Evolutionary conservation across 306 rosid genomes (phyloP), one percentile per base, ranked within the genome.

Genomic region (Calophaca sinica): DNA sequence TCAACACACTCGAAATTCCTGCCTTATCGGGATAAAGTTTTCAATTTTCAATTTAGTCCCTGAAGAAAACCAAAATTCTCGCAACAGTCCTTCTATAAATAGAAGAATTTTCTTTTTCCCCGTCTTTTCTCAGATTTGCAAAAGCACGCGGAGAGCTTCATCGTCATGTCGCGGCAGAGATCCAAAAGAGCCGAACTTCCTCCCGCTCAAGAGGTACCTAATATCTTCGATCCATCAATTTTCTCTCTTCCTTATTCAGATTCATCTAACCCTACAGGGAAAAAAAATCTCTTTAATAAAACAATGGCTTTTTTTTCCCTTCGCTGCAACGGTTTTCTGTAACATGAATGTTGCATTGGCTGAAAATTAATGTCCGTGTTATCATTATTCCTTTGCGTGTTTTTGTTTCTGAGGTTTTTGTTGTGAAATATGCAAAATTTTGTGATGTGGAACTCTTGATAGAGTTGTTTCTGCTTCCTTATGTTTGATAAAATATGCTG

Each of bases 121-220:
- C 6, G 1, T 5, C 15, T 57, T 42, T 57, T 1, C 3, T 54
- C 41, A 3, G 31, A 10, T 54, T 63, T 72, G 83, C 67, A 8
- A 80, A 50, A 74, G 7, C 70, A 67, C 73, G 35, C 36, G 74
- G 44, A 55, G 69, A 74, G 64, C 10, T 38, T 74, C 72, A 12
- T 68, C 75, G 33, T 68, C 48, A 81, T 90, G 98, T 90, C 98
- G 70, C 82, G 89, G 48, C 90, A 80, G 83, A 93, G 91, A 86
- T 79, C 84, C 74, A 90, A 14, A 77, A 84, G 86, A 82, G 78
- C 55, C 59, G 82, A 84, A 13, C 87, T 90, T 14, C 98, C 98
- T 75, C 97, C 97, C n/a, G 98, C 83, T 58, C 86, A 79, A 70
- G 89, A 87, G 98, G 98, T 62, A 62, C 8, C 29, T 14, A 41